Percentiles rank a stretch among this genome's conserved stretches.
These are phyloP conservation scores for Diversispora epigaea DNA, from an alignment of 192 early-diverging fungal species.

Conservation along the genomic window DNA sequence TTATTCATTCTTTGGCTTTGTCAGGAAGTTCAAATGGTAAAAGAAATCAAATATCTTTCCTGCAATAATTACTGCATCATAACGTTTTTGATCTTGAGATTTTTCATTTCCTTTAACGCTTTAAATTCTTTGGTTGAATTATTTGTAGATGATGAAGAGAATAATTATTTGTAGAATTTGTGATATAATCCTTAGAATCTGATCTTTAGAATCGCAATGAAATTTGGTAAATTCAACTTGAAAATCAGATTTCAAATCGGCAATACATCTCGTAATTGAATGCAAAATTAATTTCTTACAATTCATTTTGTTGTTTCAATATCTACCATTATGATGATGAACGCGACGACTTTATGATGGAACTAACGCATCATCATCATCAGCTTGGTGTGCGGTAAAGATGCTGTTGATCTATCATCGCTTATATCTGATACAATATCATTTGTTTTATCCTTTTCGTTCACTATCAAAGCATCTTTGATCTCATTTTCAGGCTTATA, in stretches of 20 bases:
- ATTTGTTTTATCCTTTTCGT: neutral
- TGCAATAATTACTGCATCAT: neutral
- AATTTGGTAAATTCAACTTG: neutral
- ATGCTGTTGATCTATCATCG: neutral
- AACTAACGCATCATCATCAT: neutral
- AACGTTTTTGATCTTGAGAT: constrained; percentile 4
- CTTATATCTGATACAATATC: neutral
- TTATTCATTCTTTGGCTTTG: neutral
- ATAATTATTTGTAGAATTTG: neutral
- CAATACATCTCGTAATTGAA: neutral
- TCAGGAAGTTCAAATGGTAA: neutral
- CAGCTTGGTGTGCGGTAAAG: neutral
- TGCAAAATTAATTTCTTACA: neutral
- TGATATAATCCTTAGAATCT: too few relatives aligned
- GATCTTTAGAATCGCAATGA: constrained; percentile 13
- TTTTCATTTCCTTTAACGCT: constrained; percentile 4
- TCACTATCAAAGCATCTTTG: too few relatives aligned
- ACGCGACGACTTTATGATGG: neutral
- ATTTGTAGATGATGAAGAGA: neutral
- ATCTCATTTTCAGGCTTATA: too few relatives aligned
- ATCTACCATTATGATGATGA: neutral
- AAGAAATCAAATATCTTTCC: neutral
- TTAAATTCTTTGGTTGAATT: too few relatives aligned
- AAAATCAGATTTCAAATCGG: constrained; percentile 8
- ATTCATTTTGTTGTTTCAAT: too few relatives aligned